Evolutionary conservation across 75 land plant species (phyloP).

Genomic region (Cryptomeria japonica): DNA sequence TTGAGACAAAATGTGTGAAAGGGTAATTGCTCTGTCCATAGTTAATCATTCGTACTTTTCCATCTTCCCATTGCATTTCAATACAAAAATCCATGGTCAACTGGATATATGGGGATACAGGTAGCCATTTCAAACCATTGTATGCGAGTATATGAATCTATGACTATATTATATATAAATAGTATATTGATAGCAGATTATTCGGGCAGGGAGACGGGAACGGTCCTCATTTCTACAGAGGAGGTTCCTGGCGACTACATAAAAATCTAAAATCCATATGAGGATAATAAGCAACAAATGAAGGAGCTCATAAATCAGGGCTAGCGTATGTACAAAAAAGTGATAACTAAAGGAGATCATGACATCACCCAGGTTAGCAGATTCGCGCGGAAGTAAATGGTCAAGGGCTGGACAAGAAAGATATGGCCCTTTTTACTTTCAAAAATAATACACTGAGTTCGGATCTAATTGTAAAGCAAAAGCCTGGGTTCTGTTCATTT

Average conservation of each 20-base stretch:
- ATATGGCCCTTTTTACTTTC: background rate
- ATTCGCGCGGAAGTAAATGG: background rate
- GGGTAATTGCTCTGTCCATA: background rate
- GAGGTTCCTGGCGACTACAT: background rate
- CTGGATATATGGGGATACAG: background rate
- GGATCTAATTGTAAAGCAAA: background rate
- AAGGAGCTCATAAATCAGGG: background rate
- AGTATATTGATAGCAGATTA: background rate
- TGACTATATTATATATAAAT: no score
- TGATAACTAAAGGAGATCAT: background rate
- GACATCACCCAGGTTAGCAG: background rate
- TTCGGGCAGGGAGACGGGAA: background rate
- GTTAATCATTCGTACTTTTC: background rate
- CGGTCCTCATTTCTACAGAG: background rate
- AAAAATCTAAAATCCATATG: background rate
- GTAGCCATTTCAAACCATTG: background rate
- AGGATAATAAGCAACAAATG: background rate
- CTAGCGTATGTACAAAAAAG: background rate
- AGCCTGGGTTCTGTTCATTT: background rate
- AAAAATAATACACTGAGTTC: background rate
- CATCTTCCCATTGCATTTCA: background rate
- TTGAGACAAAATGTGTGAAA: background rate
- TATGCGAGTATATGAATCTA: background rate
- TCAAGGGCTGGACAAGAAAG: background rate
- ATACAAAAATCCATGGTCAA: background rate